Base-by-base conservation (phyloP, 169 alveolate genomes). In the Plasmodium inui region DNA sequence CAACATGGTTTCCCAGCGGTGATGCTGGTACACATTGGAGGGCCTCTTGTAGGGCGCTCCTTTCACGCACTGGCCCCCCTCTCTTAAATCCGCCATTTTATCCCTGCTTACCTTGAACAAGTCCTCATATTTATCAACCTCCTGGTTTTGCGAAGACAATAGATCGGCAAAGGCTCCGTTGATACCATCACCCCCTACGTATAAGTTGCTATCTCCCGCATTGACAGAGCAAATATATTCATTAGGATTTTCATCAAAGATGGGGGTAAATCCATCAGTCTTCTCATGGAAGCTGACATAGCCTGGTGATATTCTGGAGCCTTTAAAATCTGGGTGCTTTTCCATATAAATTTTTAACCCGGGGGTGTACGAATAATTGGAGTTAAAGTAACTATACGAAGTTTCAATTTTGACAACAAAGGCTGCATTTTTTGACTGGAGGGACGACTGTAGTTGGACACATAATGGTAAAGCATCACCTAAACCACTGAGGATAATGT, bases 391-490 rank as follows among this genome's bases (percentile, higher is more conserved):
- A 67, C 89, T 95, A 61, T 90, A 92, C 22, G 96, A 73, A 14
- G 97, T 94, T 82, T 93, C 98, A 28, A 96, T 80, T 73, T 88
- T 82, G 1, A 96, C 94, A 37, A 96, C 96, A 30, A 94, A 92
- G 28, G 97, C 97, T 46, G 96, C 97, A 70, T 96, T 94, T 81
- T 93, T 96, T 46, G 96, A 72, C 46, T 92, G 93, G 34, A 96
- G 95, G 12, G 96, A 93, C 34, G 94, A 92, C 71, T 96, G 97
- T 32, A 96, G 93, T 70, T 96, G 97, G 22, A 96, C 95, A 78
- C 97, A 94, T 34, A 96, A 93, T 4, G 98, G 97, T 72, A 96
- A 96, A 30, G 98, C 98, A 72, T 96, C 98, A 8, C 98, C 98
- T 73, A 96, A 84, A 37, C 98, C 98, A 81, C 98, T 95, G 22